Percentiles rank a stretch among this genome's conserved stretches.
Evolutionary conservation across 2,329 filamentous ascomycete genomes (phyloP).

Genomic region (Colletotrichum eleusines): DNA sequence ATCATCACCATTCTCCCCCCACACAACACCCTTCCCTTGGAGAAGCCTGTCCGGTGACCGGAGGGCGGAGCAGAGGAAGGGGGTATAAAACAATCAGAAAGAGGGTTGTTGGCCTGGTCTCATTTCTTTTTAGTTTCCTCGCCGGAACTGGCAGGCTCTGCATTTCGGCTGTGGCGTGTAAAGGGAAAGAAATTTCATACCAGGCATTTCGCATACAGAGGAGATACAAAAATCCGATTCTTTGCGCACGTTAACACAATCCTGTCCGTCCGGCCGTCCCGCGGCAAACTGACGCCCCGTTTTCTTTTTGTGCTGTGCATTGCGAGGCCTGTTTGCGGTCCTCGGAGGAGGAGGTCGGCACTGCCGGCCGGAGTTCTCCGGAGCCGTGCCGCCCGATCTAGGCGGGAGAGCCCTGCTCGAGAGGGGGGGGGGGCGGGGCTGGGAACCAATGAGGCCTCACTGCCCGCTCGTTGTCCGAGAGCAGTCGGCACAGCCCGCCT

Average conservation of each 20-base stretch:
- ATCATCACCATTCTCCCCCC: conserved; percentile 25
- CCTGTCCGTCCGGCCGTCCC: background rate
- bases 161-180: conserved; percentile 67
- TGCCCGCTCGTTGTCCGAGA: background rate
- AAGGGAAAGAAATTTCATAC: conserved; percentile 61
- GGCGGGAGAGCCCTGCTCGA: background rate
- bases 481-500: background rate
- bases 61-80: conserved; percentile 12
- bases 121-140: conserved; percentile 48
- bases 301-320: background rate
- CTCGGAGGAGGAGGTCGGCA: background rate
- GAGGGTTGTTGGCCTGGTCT: conserved; percentile 41
- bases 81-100: conserved; percentile 25
- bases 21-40: conserved; percentile 1
- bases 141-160: conserved; percentile 62
- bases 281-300: background rate
- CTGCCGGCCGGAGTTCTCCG: background rate
- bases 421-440: background rate
- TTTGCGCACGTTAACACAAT: conserved; percentile 43
- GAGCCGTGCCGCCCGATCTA: background rate
- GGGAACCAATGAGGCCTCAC: background rate
- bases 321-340: background rate
- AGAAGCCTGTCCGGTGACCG: conserved; percentile 11
- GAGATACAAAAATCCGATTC: conserved; percentile 49
- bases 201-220: conserved; percentile 63